Evolutionary conservation across 805 yeast genomes (phyloP).

Genomic region (Lachancea mirantina): DNA sequence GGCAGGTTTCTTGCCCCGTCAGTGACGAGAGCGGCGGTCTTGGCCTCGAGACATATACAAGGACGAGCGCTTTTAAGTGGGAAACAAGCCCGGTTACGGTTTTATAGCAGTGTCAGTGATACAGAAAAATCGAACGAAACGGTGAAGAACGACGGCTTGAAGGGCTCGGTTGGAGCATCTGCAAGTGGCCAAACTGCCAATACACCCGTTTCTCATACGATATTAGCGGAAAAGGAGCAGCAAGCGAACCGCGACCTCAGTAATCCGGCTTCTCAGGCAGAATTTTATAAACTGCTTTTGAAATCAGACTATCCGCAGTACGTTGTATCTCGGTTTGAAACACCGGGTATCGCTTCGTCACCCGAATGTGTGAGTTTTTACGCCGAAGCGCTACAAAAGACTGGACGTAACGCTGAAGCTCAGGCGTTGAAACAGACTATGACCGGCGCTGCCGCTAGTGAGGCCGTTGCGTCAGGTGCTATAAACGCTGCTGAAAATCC

Average conservation of each 20-base stretch:
- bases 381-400: constrained; percentile 68
- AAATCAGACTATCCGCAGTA: constrained; percentile 89
- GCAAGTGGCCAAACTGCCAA: constrained; percentile 1
- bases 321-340: constrained; percentile 89
- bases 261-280: constrained; percentile 71
- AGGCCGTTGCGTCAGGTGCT: no score
- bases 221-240: constrained; percentile 64
- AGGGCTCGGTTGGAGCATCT: no score
- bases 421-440: constrained; percentile 51
- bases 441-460: constrained; percentile 33
- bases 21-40: no score
- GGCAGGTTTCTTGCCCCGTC: no score
- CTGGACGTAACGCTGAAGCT: constrained; percentile 75
- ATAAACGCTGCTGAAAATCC: no score
- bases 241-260: constrained; percentile 71
- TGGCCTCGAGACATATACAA: no score
- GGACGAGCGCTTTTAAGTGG: no score
- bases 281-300: constrained; percentile 68
- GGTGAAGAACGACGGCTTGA: no score
- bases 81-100: no score
- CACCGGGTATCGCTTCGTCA: constrained; percentile 83
- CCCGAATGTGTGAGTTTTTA: constrained; percentile 74
- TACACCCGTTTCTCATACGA: constrained; percentile 28
- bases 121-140: no score
- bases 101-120: no score